A percentile compares a stretch with the other conserved stretches of the same genome.
Conservation (phyloP, 2,329 filamentous ascomycete genomes). For the Colletotrichum scovillei region DNA sequence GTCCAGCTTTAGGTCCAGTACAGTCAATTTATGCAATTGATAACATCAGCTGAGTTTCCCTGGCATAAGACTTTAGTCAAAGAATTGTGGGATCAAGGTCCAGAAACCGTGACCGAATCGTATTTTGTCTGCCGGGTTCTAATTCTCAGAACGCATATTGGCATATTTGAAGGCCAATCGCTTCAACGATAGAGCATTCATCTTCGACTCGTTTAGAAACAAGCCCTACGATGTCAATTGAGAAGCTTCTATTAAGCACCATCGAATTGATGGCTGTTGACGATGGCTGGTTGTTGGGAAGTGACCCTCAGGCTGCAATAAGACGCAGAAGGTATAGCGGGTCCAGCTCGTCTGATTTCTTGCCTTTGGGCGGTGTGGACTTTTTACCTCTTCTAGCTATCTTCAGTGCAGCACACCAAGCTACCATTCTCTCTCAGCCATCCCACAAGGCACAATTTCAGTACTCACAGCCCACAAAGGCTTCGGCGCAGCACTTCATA, state of each 20-base stretch:
- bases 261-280: background rate
- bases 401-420: background rate
- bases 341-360: background rate
- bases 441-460: background rate
- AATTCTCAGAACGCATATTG: background rate
- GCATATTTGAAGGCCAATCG: no score
- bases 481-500: background rate
- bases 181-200: no score
- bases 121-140: background rate
- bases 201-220: no score
- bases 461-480: background rate
- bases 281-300: background rate
- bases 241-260: no score
- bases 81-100: background rate
- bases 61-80: background rate
- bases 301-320: background rate
- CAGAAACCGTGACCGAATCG: no score
- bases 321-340: background rate
- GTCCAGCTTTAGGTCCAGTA: background rate
- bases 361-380: slow-evolving; percentile 11
- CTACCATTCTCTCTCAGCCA: background rate
- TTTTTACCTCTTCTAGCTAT: slow-evolving; percentile 1
- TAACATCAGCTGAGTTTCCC: background rate
- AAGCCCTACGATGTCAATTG: no score
- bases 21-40: background rate